Conservation (phyloP, 768 basidiomycete species). For the Sporobolomyces phaffii region DNA sequence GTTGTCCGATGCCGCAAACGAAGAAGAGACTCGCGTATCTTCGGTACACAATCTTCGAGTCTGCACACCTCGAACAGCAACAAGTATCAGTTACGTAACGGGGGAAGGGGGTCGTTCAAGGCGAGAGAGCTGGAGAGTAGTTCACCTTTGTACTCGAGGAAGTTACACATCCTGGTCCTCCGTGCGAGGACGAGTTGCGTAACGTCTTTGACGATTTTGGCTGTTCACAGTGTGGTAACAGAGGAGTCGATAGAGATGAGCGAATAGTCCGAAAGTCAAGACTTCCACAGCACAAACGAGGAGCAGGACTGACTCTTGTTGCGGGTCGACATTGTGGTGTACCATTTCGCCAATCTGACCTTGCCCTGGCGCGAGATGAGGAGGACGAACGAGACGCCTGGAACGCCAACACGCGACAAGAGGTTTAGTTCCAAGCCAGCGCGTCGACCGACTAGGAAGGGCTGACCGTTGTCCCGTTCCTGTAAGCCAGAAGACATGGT, state of each 20-base stretch:
- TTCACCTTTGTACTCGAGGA: conserved; percentile 91
- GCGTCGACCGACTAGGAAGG: not conserved
- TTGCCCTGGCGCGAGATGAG: conserved; percentile 94
- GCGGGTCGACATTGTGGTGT: conserved; percentile 71
- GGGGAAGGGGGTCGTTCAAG: not conserved
- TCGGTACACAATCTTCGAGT: conserved; percentile 83
- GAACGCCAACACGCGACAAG: conserved; percentile 49
- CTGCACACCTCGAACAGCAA: conserved; percentile 46
- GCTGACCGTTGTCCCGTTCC: conserved; percentile 36
- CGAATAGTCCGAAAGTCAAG: not conserved
- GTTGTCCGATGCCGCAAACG: conserved; percentile 72
- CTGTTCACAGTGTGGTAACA: not conserved
- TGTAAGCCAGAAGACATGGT: conserved; percentile 31
- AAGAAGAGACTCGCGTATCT: conserved; percentile 96
- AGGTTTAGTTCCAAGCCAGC: conserved; percentile 44
- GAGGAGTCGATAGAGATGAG: not conserved
- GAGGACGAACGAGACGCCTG: conserved; percentile 72
- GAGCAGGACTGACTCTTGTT: conserved; percentile 33
- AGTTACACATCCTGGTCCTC: conserved; percentile 87
- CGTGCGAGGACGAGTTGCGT: conserved; percentile 79
- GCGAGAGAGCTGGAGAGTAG: not conserved
- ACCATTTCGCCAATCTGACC: conserved; percentile 94
- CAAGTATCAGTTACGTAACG: not conserved
- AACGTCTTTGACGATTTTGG: conserved; percentile 91
- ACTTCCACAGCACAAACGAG: too few species aligned